These are phyloP conservation scores for Pseudomassariella vexata DNA, from an alignment of 2,329 filamentous ascomycete species.

Conservation along the genomic window DNA sequence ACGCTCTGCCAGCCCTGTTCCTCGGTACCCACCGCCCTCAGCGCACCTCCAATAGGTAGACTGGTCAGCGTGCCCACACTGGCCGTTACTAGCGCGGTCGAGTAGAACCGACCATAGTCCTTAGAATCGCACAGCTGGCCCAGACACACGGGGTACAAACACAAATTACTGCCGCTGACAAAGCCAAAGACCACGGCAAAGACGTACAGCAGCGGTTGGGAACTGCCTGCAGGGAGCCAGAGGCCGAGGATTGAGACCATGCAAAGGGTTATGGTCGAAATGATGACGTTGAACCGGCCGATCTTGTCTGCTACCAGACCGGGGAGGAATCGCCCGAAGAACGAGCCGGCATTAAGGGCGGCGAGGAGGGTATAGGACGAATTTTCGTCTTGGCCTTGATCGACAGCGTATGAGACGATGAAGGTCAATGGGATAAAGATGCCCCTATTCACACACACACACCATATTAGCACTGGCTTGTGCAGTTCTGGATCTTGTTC, in stretches of 20 bases:
- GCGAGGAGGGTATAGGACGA: constrained; percentile 73
- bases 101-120: constrained; percentile 71
- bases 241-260: constrained; percentile 55
- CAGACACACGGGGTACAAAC: constrained; percentile 72
- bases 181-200: constrained; percentile 75
- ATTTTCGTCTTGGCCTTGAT: constrained; percentile 49
- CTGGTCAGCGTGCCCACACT: constrained; percentile 59
- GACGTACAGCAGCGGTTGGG: constrained; percentile 52
- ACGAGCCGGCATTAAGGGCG: constrained; percentile 73
- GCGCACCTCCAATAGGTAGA: constrained; percentile 36
- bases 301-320: constrained; percentile 70
- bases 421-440: constrained; percentile 20
- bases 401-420: constrained; percentile 43
- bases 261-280: constrained; percentile 55
- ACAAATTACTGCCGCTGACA: constrained; percentile 72
- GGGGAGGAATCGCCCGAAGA: constrained; percentile 70
- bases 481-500: no score
- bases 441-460: no score
- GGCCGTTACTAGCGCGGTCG: constrained; percentile 72
- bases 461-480: no score
- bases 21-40: constrained; percentile 13
- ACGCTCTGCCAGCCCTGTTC: constrained; percentile 19
- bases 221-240: constrained; percentile 61
- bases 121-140: constrained; percentile 73
- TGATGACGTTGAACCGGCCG: constrained; percentile 77